Evolutionary conservation across 202 grass and related monocot species (phyloP).

Genomic region (Elaeis oleifera): DNA sequence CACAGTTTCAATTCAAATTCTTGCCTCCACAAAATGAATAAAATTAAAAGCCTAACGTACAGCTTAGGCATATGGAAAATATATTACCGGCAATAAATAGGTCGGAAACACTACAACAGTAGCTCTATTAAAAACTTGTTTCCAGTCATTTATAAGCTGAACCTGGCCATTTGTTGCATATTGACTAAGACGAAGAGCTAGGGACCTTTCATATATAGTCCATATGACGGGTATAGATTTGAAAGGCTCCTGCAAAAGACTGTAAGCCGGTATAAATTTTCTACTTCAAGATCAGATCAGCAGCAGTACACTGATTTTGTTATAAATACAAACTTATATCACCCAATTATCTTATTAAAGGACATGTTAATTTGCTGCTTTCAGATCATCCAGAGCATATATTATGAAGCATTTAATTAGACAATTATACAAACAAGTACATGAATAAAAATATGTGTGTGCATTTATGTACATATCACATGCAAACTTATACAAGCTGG

Average conservation of each 20-base stretch:
- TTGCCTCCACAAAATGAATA: not conserved
- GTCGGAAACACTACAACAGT: conserved; percentile 83
- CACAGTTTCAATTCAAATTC: too few species aligned
- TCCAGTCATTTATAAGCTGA: conserved; percentile 75
- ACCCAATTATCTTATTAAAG: too few species aligned
- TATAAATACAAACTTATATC: too few species aligned
- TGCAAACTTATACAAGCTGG: too few species aligned
- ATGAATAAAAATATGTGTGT: too few species aligned
- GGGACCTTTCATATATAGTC: conserved; percentile 72
- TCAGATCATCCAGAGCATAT: too few species aligned
- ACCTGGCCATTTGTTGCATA: conserved; percentile 62
- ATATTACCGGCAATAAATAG: conserved; percentile 79
- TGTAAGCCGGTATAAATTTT: conserved; percentile 38
- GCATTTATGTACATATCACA: too few species aligned
- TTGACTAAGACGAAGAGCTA: conserved; percentile 43
- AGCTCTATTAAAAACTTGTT: conserved; percentile 67
- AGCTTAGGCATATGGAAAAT: conserved; percentile 11
- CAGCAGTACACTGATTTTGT: too few species aligned
- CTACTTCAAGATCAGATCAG: not conserved
- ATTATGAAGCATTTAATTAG: too few species aligned
- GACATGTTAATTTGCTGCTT: too few species aligned
- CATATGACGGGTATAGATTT: conserved; percentile 94
- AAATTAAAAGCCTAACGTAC: conserved; percentile 13
- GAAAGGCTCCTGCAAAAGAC: conserved; percentile 95
- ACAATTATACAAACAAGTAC: too few species aligned